Conservation (phyloP, 2,329 filamentous ascomycete species). For the Biscogniauxia sp. region DNA sequence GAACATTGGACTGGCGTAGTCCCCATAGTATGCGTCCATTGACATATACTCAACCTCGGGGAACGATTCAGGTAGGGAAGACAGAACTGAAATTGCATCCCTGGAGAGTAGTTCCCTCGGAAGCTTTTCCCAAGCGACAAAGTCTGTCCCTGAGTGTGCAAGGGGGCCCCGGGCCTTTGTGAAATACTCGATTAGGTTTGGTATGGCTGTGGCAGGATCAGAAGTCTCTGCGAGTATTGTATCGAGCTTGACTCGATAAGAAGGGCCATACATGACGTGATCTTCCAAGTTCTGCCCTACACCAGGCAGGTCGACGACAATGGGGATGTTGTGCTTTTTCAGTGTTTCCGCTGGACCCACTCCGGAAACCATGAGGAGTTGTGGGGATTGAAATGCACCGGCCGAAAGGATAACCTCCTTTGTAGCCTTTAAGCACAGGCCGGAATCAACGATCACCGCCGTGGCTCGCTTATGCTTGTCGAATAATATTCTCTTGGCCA, state of each 20-base stretch:
- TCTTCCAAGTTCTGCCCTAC: slow-evolving; percentile 61
- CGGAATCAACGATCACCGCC: not conserved
- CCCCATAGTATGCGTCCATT: too few species aligned
- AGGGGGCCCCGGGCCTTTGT: slow-evolving; percentile 10
- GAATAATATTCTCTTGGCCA: not conserved
- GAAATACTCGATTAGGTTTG: not conserved
- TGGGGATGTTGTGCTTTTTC: slow-evolving; percentile 41
- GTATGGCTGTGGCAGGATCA: slow-evolving; percentile 7
- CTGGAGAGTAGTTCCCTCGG: too few species aligned
- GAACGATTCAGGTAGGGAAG: too few species aligned
- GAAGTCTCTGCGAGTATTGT: not conserved
- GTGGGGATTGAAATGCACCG: slow-evolving; percentile 39
- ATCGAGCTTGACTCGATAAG: slow-evolving; percentile 11
- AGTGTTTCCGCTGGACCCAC: slow-evolving; percentile 35
- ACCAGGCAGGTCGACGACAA: slow-evolving; percentile 52
- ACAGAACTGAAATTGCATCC: too few species aligned
- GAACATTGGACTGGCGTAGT: too few species aligned
- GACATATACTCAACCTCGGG: too few species aligned
- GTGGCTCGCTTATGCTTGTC: not conserved
- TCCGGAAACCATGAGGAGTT: slow-evolving; percentile 39
- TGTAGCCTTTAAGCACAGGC: not conserved
- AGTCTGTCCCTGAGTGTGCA: slow-evolving; percentile 11
- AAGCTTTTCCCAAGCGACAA: slow-evolving; percentile 29
- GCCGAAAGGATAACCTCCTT: slow-evolving; percentile 37
- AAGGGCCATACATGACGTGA: slow-evolving; percentile 34